Percentiles rank a stretch among this genome's conserved stretches.
These are phyloP conservation scores for Colletotrichum destructivum DNA, from an alignment of 2,329 filamentous ascomycete genomes.

Conservation along the genomic window DNA sequence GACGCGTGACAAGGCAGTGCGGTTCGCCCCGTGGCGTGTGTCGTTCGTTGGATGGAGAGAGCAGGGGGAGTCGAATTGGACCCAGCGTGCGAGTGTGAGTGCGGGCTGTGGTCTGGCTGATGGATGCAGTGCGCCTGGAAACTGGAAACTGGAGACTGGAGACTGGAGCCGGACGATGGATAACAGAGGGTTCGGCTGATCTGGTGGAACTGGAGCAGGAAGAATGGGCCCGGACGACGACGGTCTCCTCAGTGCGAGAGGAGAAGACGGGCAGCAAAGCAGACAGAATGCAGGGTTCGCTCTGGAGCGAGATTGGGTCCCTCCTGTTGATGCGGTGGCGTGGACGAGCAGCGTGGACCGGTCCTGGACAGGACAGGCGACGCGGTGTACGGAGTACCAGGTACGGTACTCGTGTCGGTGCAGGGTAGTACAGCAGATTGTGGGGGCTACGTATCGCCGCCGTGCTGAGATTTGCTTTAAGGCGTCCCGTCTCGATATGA, in stretches of 20 bases:
- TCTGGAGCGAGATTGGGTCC: constrained; percentile 31
- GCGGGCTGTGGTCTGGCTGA: constrained; percentile 8
- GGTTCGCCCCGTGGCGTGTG: constrained; percentile 41
- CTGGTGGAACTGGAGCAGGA: constrained; percentile 10
- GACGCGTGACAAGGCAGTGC: constrained; percentile 40
- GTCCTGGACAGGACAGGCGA: not conserved
- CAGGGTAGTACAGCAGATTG: constrained; percentile 38
- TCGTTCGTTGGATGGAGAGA: constrained; percentile 31
- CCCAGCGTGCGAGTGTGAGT: constrained; percentile 29
- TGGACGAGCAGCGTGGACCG: constrained; percentile 9
- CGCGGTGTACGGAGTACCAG: constrained; percentile 12
- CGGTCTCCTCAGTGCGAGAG: constrained; percentile 5
- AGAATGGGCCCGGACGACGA: constrained; percentile 23
- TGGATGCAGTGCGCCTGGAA: not conserved
- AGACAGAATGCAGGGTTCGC: constrained; percentile 21
- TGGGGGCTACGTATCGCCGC: constrained; percentile 20
- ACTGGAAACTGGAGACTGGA: not conserved
- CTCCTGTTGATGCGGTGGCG: constrained; percentile 27
- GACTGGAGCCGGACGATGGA: constrained; percentile 2
- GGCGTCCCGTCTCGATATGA: not conserved
- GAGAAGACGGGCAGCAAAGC: not conserved
- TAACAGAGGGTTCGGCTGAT: constrained; percentile 15
- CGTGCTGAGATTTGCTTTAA: constrained; percentile 20
- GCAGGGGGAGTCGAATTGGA: constrained; percentile 19
- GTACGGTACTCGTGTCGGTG: constrained; percentile 30